phyloP scores from a whole-genome alignment of 2,329 filamentous ascomycete genomes.

The Fusarium sambucinum region DNA sequence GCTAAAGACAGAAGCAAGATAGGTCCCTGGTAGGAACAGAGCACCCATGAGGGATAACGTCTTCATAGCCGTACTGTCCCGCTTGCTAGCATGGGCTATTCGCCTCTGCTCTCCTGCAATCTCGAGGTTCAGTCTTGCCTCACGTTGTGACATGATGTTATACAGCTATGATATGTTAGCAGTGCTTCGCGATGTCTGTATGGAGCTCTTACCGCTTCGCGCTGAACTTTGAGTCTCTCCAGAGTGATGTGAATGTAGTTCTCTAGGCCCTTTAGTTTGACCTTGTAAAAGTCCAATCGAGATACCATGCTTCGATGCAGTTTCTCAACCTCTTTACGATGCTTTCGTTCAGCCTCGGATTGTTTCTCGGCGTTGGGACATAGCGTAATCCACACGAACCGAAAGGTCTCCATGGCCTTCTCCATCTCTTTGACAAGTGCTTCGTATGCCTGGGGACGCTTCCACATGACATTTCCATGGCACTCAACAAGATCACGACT shows the following conservation, averaged over 20 bases:
- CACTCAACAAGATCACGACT: slow-evolving; percentile 74
- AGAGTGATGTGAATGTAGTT: slow-evolving; percentile 73
- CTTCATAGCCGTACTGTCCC: slow-evolving; percentile 74
- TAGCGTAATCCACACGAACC: slow-evolving; percentile 42
- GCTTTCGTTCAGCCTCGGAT: slow-evolving; percentile 46
- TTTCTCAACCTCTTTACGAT: slow-evolving; percentile 54
- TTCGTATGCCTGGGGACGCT: slow-evolving; percentile 70
- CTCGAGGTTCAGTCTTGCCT: slow-evolving; percentile 72
- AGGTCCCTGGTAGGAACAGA: slow-evolving; percentile 72
- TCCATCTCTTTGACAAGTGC: slow-evolving; percentile 65
- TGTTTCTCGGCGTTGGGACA: slow-evolving; percentile 31
- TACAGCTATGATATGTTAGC: slow-evolving; percentile 62
- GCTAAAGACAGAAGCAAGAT: slow-evolving; percentile 72
- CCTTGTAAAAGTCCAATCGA: slow-evolving; percentile 69
- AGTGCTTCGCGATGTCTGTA: slow-evolving; percentile 18
- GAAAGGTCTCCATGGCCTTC: slow-evolving; percentile 61
- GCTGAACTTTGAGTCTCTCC: slow-evolving; percentile 70
- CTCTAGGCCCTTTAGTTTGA: slow-evolving; percentile 71
- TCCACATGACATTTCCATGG: slow-evolving; percentile 72
- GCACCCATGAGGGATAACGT: slow-evolving; percentile 73
- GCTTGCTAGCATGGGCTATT: slow-evolving; percentile 70
- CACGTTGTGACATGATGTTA: slow-evolving; percentile 74
- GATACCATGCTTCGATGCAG: slow-evolving; percentile 66
- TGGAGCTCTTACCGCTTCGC: slow-evolving; percentile 64
- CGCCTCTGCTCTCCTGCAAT: slow-evolving; percentile 71